Evolutionary conservation across 805 yeast species (phyloP).

Genomic region (Saccharomycopsis capsularis): DNA sequence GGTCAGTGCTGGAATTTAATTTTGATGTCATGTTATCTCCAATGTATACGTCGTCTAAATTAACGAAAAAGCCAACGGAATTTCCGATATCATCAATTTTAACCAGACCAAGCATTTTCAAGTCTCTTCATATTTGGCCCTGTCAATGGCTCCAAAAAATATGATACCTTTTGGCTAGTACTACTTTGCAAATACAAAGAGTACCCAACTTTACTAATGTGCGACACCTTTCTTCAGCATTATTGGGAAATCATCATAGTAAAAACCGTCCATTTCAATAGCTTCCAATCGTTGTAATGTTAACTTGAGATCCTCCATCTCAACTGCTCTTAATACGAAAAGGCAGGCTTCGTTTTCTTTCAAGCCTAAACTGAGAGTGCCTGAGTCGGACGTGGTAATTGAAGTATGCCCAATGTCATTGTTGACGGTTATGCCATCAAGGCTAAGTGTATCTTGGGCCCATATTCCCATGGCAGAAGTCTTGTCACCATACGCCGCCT

Average conservation of each 20-base stretch:
- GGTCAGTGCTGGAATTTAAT: conserved; percentile 28
- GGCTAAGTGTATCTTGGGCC: conserved; percentile 55
- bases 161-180: conserved; percentile 41
- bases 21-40: background rate
- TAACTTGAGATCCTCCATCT: conserved; percentile 1
- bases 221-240: conserved; percentile 51
- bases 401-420: conserved; percentile 70
- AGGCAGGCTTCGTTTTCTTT: conserved; percentile 31
- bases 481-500: conserved; percentile 41
- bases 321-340: conserved; percentile 37
- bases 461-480: conserved; percentile 45
- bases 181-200: conserved; percentile 48
- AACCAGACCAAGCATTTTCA: conserved; percentile 44
- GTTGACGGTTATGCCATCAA: conserved; percentile 43
- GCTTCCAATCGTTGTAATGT: conserved; percentile 40
- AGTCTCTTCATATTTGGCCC: conserved; percentile 45
- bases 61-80: conserved; percentile 39
- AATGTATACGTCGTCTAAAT: conserved; percentile 23
- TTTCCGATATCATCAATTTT: conserved; percentile 34
- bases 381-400: conserved; percentile 46
- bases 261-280: conserved; percentile 35
- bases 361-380: conserved; percentile 71
- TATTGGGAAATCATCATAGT: conserved; percentile 51
- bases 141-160: conserved; percentile 68
- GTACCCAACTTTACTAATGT: conserved; percentile 48